Conservation (phyloP, 805 yeast genomes). For the Wickerhamomyces queroliae region DNA sequence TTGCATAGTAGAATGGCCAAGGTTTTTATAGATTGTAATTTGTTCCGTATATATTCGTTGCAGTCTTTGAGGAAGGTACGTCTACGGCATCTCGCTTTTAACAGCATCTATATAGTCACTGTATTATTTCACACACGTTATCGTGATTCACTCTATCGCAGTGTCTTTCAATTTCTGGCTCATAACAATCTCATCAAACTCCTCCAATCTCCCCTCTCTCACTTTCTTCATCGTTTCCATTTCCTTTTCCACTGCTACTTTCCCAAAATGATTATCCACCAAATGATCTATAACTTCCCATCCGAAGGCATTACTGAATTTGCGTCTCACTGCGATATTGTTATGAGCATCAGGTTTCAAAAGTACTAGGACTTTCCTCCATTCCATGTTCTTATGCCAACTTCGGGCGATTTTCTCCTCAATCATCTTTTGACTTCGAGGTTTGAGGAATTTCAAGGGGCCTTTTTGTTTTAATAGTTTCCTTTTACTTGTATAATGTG, state of each 20-base stretch:
- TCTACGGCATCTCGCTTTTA: no score
- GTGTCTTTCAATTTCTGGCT: background rate
- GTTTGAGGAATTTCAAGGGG: constrained; percentile 1
- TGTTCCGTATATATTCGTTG: no score
- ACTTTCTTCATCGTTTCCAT: background rate
- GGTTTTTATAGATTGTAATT: no score
- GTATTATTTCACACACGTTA: no score
- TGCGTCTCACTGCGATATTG: constrained; percentile 81
- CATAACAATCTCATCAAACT: no score
- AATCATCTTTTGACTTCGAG: constrained; percentile 12
- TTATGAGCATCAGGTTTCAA: constrained; percentile 93
- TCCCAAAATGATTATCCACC: constrained; percentile 44
- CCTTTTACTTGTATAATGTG: constrained; percentile 27
- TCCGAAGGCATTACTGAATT: constrained; percentile 91
- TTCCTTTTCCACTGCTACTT: constrained; percentile 13
- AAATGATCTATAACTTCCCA: constrained; percentile 90
- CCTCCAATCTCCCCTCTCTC: no score
- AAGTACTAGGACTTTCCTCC: constrained; percentile 89
- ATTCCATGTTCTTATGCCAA: constrained; percentile 78
- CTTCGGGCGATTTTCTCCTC: constrained; percentile 79
- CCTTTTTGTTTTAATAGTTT: background rate
- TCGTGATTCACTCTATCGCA: no score
- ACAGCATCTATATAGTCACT: no score
- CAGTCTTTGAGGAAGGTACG: no score
- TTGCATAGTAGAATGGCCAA: no score